Evolutionary conservation across 1,139 yeast species (phyloP).

Genomic region (Yamadazyma songkhlaensis): DNA sequence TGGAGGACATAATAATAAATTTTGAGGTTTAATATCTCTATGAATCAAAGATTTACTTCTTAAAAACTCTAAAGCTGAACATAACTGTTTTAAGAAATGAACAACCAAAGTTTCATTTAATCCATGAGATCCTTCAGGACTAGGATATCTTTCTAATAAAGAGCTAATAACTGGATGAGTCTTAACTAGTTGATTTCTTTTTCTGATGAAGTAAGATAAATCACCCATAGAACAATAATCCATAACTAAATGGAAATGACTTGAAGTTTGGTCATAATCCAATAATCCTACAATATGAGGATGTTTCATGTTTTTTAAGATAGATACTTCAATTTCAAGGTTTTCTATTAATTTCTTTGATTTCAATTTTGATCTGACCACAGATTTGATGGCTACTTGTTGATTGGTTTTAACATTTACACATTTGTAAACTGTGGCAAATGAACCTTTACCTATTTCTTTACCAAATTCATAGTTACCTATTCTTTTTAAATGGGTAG

Average conservation of each 20-base stretch:
- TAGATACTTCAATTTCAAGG: conserved; percentile 85
- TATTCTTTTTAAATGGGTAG: conserved; percentile 8
- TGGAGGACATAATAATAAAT: conserved; percentile 76
- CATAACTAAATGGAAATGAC: conserved; percentile 91
- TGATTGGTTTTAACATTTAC: conserved; percentile 42
- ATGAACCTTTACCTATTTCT: conserved; percentile 50
- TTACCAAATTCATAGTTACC: conserved; percentile 43
- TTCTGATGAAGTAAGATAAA: conserved; percentile 78
- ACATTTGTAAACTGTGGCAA: conserved; percentile 50
- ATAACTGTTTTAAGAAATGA: conserved; percentile 82
- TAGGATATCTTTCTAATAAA: conserved; percentile 77
- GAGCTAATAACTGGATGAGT: conserved; percentile 80
- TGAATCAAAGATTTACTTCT: conserved; percentile 84
- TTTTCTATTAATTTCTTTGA: conserved; percentile 85
- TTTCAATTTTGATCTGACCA: conserved; percentile 75
- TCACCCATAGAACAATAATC: conserved; percentile 97
- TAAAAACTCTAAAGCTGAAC: conserved; percentile 79
- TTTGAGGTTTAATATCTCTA: conserved; percentile 93
- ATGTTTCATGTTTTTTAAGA: conserved; percentile 80
- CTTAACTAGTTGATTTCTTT: conserved; percentile 65
- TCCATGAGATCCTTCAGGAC: conserved; percentile 75
- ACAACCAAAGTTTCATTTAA: conserved; percentile 73
- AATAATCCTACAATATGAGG: conserved; percentile 88
- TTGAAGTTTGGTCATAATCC: conserved; percentile 75
- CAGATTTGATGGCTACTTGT: conserved; percentile 86